Base-by-base conservation (phyloP, 1,139 yeast species). In the Pichia sp. region DNA sequence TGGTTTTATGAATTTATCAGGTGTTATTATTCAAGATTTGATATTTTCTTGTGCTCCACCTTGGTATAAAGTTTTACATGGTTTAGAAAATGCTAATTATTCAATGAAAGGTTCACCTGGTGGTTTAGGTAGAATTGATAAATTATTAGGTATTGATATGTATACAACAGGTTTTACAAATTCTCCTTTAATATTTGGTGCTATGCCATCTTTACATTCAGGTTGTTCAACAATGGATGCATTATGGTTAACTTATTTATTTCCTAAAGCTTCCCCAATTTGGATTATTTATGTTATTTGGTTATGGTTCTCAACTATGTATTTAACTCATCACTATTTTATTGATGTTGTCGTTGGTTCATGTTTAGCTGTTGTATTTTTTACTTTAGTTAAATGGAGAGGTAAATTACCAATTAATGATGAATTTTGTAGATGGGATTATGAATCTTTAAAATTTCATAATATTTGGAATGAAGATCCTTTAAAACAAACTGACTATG, bases 241-340 rank as follows among this genome's bases (percentile, higher is more conserved):
- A 6, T 70, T 90, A 52, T 92, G 92, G 65, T 70, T 92, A 56
- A 70, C 81, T 41, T 87, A 89, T 70, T 68, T 87, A 47, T 89
- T 90, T 95, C 97, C 48, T 69, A 69, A 48, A 68, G 69, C 51
- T 69, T 75, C 41, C 73, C 82, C 35, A 30, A 55, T 85, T 10
- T 87, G 92, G 73, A 73, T 82, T 61, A 65, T 71, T 26, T 92
- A 90, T 62, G 95, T 89, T 20, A 68, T 81, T 52, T 87, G 96
- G 95, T 75, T 90, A 56, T 92, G 97, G 97, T 92, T 96, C 95
- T 78, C 94, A 43, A 90, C 97, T 16, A 92, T 90, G 98, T 90
- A 92, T 65, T 74, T 90, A 59, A 90, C 97, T 1, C 97, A 90
- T 65, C 98, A 90, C 66, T 90, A 92, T 65, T 90, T 90, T 61